These are phyloP conservation scores for Camellia sinensis DNA, from an alignment of 148 eudicot genomes.

Conservation along the genomic window DNA sequence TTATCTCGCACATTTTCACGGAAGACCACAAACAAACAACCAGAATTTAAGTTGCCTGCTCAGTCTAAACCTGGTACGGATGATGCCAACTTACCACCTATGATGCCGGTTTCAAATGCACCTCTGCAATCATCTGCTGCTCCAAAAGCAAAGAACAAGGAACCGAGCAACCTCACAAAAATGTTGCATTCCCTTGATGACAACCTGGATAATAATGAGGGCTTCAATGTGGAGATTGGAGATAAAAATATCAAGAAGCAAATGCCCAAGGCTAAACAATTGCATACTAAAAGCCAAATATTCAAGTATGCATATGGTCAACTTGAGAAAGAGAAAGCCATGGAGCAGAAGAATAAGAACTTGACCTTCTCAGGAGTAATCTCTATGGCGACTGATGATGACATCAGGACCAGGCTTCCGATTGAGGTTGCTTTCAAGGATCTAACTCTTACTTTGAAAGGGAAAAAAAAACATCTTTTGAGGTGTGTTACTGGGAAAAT, in stretches of 20 bases:
- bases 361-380: slow-evolving; percentile 76
- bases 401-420: slow-evolving; percentile 53
- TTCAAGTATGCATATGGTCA: slow-evolving; percentile 87
- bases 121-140: slow-evolving; percentile 25
- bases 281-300: slow-evolving; percentile 78
- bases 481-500: slow-evolving; percentile 69
- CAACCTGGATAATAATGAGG: slow-evolving; percentile 52
- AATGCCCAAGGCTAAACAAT: slow-evolving; percentile 38
- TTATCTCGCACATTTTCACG: slow-evolving; percentile 75
- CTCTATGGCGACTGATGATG: slow-evolving; percentile 67
- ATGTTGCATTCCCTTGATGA: slow-evolving; percentile 65
- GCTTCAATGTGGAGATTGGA: slow-evolving; percentile 59
- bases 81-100: slow-evolving; percentile 7
- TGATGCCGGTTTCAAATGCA: slow-evolving; percentile 8
- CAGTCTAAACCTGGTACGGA: slow-evolving; percentile 22
- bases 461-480: slow-evolving; percentile 62
- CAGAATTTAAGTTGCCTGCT: slow-evolving; percentile 19
- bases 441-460: slow-evolving; percentile 64
- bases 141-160: slow-evolving; percentile 51
- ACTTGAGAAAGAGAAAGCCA: slow-evolving; percentile 89
- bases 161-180: slow-evolving; percentile 48
- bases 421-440: slow-evolving; percentile 77
- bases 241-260: slow-evolving; percentile 59
- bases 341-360: slow-evolving; percentile 57
- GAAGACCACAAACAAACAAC: slow-evolving; percentile 31